Conservation (phyloP, 2,329 filamentous ascomycete species). For the Cyphellophora attinorum region DNA sequence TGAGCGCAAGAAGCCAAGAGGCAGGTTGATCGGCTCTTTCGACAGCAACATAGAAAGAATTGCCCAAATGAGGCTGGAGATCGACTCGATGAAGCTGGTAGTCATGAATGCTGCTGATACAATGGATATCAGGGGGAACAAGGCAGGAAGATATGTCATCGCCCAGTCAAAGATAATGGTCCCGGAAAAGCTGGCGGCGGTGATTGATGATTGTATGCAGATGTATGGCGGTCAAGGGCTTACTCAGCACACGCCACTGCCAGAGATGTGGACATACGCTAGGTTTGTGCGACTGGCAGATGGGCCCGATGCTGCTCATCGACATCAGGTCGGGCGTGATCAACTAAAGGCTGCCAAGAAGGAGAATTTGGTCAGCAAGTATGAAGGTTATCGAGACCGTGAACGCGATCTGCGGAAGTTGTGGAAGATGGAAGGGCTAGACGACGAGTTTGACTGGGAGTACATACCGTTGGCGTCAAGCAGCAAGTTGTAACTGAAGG, state of each 20-base stretch:
- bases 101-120: slow-evolving; percentile 82
- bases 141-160: slow-evolving; percentile 73
- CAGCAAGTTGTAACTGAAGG: no score
- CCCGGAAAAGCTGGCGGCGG: no score
- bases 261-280: slow-evolving; percentile 67
- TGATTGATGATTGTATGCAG: no score
- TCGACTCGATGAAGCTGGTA: slow-evolving; percentile 70
- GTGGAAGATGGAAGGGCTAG: slow-evolving; percentile 2
- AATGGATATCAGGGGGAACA: slow-evolving; percentile 77
- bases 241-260: slow-evolving; percentile 75
- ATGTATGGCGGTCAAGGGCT: slow-evolving; percentile 74
- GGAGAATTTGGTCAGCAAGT: slow-evolving; percentile 1
- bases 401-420: slow-evolving; percentile 5
- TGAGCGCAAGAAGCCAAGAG: slow-evolving; percentile 69
- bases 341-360: slow-evolving; percentile 7
- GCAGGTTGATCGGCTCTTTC: slow-evolving; percentile 70
- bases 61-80: slow-evolving; percentile 72
- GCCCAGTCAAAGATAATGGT: no score
- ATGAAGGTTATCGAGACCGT: slow-evolving; percentile 4
- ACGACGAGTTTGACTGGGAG: slow-evolving; percentile 6
- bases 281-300: slow-evolving; percentile 69
- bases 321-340: slow-evolving; percentile 35
- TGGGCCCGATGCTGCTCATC: slow-evolving; percentile 80
- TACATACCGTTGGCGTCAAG: slow-evolving; percentile 3
- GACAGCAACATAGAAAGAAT: slow-evolving; percentile 83